Percentiles rank a stretch among this genome's conserved stretches.
Conservation (phyloP, 108 stramenopile genomes). For the Nitzschia putrida region DNA sequence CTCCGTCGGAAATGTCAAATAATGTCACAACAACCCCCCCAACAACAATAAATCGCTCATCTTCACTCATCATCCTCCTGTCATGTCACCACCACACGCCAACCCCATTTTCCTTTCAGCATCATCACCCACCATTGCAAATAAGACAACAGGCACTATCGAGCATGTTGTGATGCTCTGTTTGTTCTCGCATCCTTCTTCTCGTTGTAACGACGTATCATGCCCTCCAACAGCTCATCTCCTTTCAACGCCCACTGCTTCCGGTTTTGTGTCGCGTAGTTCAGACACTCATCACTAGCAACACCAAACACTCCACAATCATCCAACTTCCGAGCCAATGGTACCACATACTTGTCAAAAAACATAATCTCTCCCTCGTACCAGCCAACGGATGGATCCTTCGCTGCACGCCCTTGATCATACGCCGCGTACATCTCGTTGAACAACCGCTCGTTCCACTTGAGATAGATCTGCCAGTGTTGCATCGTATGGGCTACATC, state of each 20-base stretch:
- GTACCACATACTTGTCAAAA: conserved; percentile 40
- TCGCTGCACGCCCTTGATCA: conserved; percentile 21
- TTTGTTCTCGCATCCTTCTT: too few relatives aligned
- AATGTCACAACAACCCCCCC: too few relatives aligned
- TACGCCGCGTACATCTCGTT: conserved; percentile 45
- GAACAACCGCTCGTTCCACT: conserved; percentile 53
- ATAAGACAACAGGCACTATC: too few relatives aligned
- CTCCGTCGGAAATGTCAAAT: too few relatives aligned
- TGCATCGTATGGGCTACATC: conserved; percentile 59
- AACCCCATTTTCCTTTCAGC: too few relatives aligned
- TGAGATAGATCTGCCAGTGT: conserved; percentile 45
- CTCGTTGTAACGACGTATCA: too few relatives aligned
- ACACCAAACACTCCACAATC: conserved; percentile 53
- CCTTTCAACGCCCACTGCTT: neutral
- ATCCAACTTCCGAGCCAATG: conserved; percentile 40
- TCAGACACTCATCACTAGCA: too few relatives aligned
- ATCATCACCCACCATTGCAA: too few relatives aligned
- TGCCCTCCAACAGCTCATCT: neutral
- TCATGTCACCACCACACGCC: too few relatives aligned
- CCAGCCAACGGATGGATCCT: conserved; percentile 53
- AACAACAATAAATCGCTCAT: too few relatives aligned
- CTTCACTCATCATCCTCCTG: too few relatives aligned
- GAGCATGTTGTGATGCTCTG: too few relatives aligned
- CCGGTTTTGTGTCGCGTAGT: neutral
- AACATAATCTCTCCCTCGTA: conserved; percentile 56